Evolutionary conservation across 1,284 basidiomycete species (phyloP), one percentile per base, ranked within the genome.

Genomic region (Ustilago hordei): DNA sequence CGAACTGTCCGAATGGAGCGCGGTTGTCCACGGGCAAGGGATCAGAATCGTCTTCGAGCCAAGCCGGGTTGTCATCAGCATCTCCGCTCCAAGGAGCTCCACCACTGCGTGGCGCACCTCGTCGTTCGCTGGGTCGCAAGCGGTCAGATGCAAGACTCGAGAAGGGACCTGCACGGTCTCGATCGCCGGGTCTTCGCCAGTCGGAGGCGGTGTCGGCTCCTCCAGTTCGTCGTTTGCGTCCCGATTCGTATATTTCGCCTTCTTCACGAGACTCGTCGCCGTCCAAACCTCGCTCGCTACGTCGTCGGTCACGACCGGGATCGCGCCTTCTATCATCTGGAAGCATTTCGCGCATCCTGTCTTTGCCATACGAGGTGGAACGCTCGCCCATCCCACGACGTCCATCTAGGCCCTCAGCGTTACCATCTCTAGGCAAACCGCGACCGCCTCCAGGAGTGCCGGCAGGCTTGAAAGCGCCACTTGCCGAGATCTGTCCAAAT

Each of bases 41-140:
- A 17, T 76, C 74, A 4, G 68, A 67, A 81, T 93, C 93, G n/a
- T 92, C 91, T 75, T 93, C 93, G 92, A 95, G 94, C 93, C 93
- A 95, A 17, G 93, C 93, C 23, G 93, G 93, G 82, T 94, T 92
- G 91, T 93, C 87, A 93, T 92, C 83, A 89, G 91, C 80, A 91
- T 91, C 81, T 38, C 65, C 80, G 47, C 77, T 64, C 81, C 81
- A 82, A 4, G 78, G 54, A 47, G 78, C 77, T 45, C 62, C 64
- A 9, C 70, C 66, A 7, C 41, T 41, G 12, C 69, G 64, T 28
- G 62, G 66, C 34, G 48, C 68, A n/a, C 73, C 68, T 7, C 68
- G 73, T 67, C 73, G 73, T 35, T 75, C 73, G 58, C 45, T 55
- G 36, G 73, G 64, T 34, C 73, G 64, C 57, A 68, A 43, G 23